Percentiles rank a stretch among this genome's conserved stretches.
Conservation (phyloP, 371 early-diverging fungal species). For the Circinella umbellata region DNA sequence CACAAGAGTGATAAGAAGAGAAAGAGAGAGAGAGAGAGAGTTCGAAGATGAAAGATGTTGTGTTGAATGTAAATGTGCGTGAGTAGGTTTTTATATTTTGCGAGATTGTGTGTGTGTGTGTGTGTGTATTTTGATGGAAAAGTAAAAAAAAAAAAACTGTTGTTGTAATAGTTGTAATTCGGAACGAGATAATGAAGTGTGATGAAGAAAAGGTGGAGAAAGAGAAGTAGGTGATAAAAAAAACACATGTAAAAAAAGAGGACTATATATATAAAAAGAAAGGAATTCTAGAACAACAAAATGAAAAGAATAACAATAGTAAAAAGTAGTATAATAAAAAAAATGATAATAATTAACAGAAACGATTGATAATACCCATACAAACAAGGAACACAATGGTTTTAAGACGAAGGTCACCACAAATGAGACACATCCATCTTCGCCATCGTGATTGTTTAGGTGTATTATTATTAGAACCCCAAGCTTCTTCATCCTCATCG, state of each 20-base stretch:
- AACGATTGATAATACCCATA: constrained; percentile 29
- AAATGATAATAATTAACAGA: constrained; percentile 23
- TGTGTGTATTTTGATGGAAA: too few species aligned
- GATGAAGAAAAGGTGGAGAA: not conserved
- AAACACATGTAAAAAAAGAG: not conserved
- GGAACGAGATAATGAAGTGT: too few species aligned
- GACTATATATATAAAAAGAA: not conserved
- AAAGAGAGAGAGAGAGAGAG: too few species aligned
- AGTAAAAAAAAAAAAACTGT: not conserved
- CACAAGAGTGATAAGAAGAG: too few species aligned
- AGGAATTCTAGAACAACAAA: constrained; percentile 2
- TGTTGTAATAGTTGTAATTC: not conserved
- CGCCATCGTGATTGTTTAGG: constrained; percentile 3
- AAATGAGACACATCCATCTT: not conserved
- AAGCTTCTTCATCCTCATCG: constrained; percentile 18
- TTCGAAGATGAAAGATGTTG: too few species aligned
- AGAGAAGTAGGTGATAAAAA: constrained; percentile 23
- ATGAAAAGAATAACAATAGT: too few species aligned
- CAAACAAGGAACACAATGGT: constrained; percentile 18
- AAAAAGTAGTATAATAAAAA: too few species aligned
- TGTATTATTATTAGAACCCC: not conserved
- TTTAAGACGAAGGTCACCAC: constrained; percentile 27
- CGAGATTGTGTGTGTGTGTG: too few species aligned
- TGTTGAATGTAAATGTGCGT: too few species aligned
- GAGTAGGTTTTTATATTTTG: too few species aligned